Evolutionary conservation across 2,329 filamentous ascomycete genomes (phyloP).

Genomic region (Sarocladiaceae sp.): DNA sequence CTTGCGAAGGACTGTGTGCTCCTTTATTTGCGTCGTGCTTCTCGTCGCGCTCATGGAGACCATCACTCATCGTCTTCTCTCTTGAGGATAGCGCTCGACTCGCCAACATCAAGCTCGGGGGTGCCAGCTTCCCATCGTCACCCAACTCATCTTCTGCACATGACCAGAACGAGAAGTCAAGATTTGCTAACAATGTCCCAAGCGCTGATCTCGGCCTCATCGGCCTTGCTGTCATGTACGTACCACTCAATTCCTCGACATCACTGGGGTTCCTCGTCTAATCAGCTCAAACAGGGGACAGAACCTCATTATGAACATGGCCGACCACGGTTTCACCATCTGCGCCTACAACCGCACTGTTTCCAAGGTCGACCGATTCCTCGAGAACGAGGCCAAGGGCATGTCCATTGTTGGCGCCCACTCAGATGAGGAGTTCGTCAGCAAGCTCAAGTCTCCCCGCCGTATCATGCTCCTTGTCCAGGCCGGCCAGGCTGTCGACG

Average conservation of each 20-base stretch:
- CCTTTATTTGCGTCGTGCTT: conserved; percentile 7
- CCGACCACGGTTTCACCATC: conserved; percentile 91
- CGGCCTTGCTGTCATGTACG: conserved; percentile 84
- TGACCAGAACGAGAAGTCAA: background rate
- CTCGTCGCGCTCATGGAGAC: conserved; percentile 12
- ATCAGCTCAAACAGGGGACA: conserved; percentile 52
- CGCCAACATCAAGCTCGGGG: conserved; percentile 68
- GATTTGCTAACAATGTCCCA: conserved; percentile 50
- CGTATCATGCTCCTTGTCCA: conserved; percentile 98
- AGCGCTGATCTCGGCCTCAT: conserved; percentile 90
- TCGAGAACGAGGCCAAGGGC: conserved; percentile 88
- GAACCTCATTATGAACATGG: conserved; percentile 87
- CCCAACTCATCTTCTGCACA: conserved; percentile 24
- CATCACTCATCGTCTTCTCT: conserved; percentile 29
- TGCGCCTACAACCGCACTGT: conserved; percentile 98
- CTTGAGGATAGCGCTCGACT: conserved; percentile 62
- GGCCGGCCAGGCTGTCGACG: conserved; percentile 95
- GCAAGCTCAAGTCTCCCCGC: conserved; percentile 95
- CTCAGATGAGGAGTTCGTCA: conserved; percentile 88
- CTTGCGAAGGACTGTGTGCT: background rate
- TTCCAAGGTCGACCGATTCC: conserved; percentile 93
- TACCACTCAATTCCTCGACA: conserved; percentile 20
- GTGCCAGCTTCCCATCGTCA: conserved; percentile 40
- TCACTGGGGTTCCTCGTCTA: conserved; percentile 11
- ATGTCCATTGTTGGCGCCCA: conserved; percentile 94